phyloP scores from a whole-genome alignment of 768 basidiomycete species.

The Amylocystis lapponica region DNA sequence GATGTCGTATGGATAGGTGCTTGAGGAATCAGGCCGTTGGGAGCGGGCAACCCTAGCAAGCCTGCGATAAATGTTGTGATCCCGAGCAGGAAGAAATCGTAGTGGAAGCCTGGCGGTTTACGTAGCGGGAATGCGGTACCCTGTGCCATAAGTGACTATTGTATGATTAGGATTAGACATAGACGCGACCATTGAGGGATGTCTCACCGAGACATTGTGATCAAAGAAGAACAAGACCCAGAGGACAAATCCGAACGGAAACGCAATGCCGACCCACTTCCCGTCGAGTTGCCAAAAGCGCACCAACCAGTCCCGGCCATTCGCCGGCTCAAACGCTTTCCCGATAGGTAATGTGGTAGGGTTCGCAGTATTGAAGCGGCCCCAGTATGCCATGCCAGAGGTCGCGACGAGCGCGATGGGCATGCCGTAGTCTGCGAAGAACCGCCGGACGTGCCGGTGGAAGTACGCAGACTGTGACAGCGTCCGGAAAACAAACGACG shows the following conservation, averaged over 20 bases:
- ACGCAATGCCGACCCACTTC: conserved; percentile 85
- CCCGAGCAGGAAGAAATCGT: conserved; percentile 88
- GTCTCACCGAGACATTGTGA: conserved; percentile 86
- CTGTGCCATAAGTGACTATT: conserved; percentile 86
- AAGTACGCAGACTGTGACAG: conserved; percentile 61
- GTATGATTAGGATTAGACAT: neutral
- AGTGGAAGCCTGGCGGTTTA: conserved; percentile 87
- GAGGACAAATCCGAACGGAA: conserved; percentile 84
- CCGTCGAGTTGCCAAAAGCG: conserved; percentile 83
- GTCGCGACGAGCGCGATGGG: conserved; percentile 75
- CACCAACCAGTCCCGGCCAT: conserved; percentile 77
- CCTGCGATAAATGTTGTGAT: conserved; percentile 86
- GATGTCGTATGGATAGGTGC: conserved; percentile 92
- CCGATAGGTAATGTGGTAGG: conserved; percentile 65
- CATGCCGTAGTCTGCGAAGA: conserved; percentile 88
- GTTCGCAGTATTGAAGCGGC: conserved; percentile 55
- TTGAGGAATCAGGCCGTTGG: conserved; percentile 80
- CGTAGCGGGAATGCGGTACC: conserved; percentile 81
- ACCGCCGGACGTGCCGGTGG: conserved; percentile 67
- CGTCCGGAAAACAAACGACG: conserved; percentile 67
- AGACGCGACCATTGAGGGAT: conserved; percentile 3
- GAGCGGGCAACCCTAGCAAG: conserved; percentile 80
- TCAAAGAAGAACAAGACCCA: conserved; percentile 96
- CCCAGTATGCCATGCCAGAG: conserved; percentile 85
- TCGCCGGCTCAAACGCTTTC: conserved; percentile 63